Conservation (phyloP, 2,329 filamentous ascomycete species). For the Myriosclerotinia duriaeana region DNA sequence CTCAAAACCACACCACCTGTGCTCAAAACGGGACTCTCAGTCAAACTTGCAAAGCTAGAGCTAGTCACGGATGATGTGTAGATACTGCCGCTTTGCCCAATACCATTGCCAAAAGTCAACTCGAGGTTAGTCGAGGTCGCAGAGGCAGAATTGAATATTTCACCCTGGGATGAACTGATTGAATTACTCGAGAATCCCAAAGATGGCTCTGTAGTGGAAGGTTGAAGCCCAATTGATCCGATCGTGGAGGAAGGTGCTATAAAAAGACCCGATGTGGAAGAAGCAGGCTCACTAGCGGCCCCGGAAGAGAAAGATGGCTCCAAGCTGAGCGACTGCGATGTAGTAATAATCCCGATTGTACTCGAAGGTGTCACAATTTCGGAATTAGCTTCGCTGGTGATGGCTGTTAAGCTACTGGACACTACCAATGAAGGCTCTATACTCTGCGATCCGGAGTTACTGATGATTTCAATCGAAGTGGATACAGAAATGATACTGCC, state of each 20-base stretch:
- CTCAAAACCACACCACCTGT: neutral
- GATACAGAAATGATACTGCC: neutral
- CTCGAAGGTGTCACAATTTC: neutral
- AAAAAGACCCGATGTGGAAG: neutral
- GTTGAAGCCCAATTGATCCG: neutral
- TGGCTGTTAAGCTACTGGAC: neutral
- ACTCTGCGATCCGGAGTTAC: neutral
- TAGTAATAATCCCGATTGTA: neutral
- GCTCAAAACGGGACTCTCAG: neutral
- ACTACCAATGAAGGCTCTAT: neutral
- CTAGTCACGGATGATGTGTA: slow-evolving; percentile 2
- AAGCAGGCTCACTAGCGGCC: neutral
- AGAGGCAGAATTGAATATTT: neutral
- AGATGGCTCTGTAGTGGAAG: neutral
- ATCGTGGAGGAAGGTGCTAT: slow-evolving; percentile 3
- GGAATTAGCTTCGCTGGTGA: neutral
- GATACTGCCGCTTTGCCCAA: slow-evolving; percentile 12
- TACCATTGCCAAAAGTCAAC: neutral
- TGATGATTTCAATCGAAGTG: neutral
- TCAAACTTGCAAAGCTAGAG: slow-evolving; percentile 2
- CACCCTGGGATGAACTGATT: neutral
- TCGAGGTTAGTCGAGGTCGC: neutral
- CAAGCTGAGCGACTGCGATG: neutral
- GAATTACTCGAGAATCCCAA: neutral
- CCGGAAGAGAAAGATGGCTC: slow-evolving; percentile 2